Percentiles rank a stretch among this genome's conserved stretches.
Evolutionary conservation across 305 asterid species (phyloP).

Genomic region (Plantago coronopus): DNA sequence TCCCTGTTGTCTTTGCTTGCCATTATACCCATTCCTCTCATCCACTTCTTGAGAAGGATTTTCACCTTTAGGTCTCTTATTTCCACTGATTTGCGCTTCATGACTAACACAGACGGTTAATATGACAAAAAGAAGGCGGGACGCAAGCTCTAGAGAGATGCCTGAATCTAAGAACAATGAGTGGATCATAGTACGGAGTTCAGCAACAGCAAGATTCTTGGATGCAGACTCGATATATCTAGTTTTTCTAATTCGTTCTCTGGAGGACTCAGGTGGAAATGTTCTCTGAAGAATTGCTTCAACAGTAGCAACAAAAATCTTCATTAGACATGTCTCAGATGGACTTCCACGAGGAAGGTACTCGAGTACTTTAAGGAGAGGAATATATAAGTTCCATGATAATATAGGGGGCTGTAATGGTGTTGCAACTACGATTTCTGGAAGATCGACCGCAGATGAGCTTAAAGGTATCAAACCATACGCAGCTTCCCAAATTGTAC

Average conservation of each 20-base stretch:
- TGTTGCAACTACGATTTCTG: constrained; percentile 88
- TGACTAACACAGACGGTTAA: constrained; percentile 93
- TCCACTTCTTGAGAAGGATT: constrained; percentile 36
- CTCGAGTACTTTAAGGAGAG: constrained; percentile 93
- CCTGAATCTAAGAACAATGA: constrained; percentile 82
- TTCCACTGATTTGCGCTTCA: constrained; percentile 76
- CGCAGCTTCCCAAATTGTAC: constrained; percentile 99
- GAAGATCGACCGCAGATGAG: constrained; percentile 93
- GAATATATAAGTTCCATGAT: constrained; percentile 91
- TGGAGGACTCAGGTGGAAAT: constrained; percentile 75
- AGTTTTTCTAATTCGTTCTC: constrained; percentile 75
- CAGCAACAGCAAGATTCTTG: constrained; percentile 94
- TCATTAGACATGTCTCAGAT: constrained; percentile 95
- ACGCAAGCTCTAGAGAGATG: constrained; percentile 81
- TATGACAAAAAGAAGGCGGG: constrained; percentile 96
- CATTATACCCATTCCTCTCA: constrained; percentile 31
- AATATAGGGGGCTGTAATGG: constrained; percentile 91
- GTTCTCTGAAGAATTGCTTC: constrained; percentile 95
- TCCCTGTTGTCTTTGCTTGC: constrained; percentile 39
- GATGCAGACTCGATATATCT: constrained; percentile 76
- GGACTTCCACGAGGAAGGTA: constrained; percentile 99
- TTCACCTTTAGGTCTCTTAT: constrained; percentile 73
- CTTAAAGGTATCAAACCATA: constrained; percentile 95
- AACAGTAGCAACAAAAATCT: constrained; percentile 97
- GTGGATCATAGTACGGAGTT: constrained; percentile 94